Evolutionary conservation across 2,329 filamentous ascomycete species (phyloP), one percentile per base, ranked within the genome.

Genomic region (Clonostachys rhizophaga): DNA sequence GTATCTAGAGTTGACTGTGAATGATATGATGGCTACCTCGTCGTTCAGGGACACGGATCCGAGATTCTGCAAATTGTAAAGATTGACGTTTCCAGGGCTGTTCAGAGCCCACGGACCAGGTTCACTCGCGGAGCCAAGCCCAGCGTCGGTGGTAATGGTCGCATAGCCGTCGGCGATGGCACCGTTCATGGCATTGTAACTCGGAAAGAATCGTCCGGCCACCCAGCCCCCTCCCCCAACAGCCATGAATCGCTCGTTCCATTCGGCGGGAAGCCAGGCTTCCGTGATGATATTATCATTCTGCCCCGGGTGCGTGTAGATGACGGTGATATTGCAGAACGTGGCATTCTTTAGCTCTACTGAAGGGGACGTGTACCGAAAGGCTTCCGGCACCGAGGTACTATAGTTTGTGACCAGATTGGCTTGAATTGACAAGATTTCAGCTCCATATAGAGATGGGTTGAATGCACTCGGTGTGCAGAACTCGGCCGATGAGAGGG

Each of bases 381-480:
- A 30, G 24, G 24, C 24, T 9, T 30, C 24, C 24, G 24, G 24
- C 24, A 30, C 24, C 9, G 24, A 30, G 24, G 24, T 9, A 30
- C 24, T 30, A 5, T 66, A 67, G 6, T 72, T 66, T 2, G 69
- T 55, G 0, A 67, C 68, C 5, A 71, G 64, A 47, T 69, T 55
- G 49, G 74, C 45, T 39, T 52, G 37, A 33, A 57, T 45, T 14
- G 52, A 54, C 12, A 47, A 44, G 13, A 52, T 40, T 6, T 44
- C 46, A 9, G 46, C 49, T 34, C 53, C 48, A 16, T 50, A 42
- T 10, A 55, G 13, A 14, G 14, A 30, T 30, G 3, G 8, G 24
- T 30, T 30, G 9, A 30, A 30, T 30, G 24, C 24, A 30, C 24
- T 30, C 24, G 24, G 24, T 30, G 24, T 30, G 24, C 24, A 30